Conservation (phyloP, 2,329 filamentous ascomycete species). For the Nannizziopsis barbatae region DNA sequence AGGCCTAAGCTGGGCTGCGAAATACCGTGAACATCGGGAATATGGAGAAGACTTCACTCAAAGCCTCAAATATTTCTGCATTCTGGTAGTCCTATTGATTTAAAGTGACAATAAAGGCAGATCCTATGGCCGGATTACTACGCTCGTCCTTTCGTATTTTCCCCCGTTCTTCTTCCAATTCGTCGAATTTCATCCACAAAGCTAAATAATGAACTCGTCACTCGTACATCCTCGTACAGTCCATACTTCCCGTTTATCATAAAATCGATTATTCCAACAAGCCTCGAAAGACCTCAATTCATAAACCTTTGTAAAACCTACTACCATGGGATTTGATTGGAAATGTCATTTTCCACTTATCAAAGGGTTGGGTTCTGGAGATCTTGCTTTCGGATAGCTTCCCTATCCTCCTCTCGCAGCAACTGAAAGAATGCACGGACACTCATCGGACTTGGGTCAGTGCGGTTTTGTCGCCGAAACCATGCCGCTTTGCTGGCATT, state of each 20-base stretch:
- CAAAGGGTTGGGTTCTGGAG: conserved; percentile 6
- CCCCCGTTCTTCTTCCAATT: no score
- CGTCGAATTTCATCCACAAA: no score
- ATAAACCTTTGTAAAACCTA: conserved; percentile 4
- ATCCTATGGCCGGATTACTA: background rate
- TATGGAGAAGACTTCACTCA: background rate
- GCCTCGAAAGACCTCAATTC: background rate
- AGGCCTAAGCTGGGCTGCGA: background rate
- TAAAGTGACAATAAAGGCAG: background rate
- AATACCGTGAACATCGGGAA: background rate
- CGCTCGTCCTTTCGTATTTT: background rate
- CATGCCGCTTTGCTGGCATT: conserved; percentile 8
- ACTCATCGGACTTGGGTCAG: conserved; percentile 16
- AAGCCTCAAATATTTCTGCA: conserved; percentile 4
- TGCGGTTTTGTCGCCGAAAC: conserved; percentile 13
- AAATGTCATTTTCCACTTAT: background rate
- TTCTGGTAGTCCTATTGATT: conserved; percentile 5
- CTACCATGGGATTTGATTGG: background rate
- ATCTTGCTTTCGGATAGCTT: conserved; percentile 18
- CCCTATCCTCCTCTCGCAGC: conserved; percentile 19
- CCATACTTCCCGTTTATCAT: background rate
- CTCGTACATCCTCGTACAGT: background rate
- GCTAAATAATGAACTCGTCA: background rate
- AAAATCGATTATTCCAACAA: conserved; percentile 5
- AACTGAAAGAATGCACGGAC: conserved; percentile 20